Evolutionary conservation across 768 basidiomycete genomes (phyloP).

Genomic region (Lactifluus hygrophoroides): DNA sequence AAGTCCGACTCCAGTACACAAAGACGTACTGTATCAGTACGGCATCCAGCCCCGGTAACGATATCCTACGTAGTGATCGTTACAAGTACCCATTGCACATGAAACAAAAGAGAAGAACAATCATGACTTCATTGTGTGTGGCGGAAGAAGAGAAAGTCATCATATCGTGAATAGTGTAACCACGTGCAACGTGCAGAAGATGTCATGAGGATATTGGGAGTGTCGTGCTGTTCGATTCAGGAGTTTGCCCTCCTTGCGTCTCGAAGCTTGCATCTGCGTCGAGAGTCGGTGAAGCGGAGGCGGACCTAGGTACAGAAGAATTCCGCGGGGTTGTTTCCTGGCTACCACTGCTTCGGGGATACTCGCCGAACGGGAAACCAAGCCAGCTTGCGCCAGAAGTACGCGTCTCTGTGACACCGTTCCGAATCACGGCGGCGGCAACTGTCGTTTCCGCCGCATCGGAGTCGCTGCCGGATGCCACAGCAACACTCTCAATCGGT

Average conservation of each 20-base stretch:
- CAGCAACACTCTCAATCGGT: background rate
- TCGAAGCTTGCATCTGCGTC: conserved; percentile 20
- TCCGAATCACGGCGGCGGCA: background rate
- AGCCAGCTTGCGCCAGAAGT: conserved; percentile 32
- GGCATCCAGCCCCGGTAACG: conserved; percentile 37
- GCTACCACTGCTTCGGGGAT: conserved; percentile 27
- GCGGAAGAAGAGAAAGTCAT: background rate
- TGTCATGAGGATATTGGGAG: conserved; percentile 23
- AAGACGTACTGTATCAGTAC: conserved; percentile 53
- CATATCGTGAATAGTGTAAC: background rate
- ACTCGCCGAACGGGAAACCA: conserved; percentile 33
- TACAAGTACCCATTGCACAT: background rate
- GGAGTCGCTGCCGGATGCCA: background rate
- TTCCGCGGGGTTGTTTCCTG: conserved; percentile 42
- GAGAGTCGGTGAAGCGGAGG: conserved; percentile 20
- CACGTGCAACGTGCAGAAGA: background rate
- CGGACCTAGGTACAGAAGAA: conserved; percentile 30
- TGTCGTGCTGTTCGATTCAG: conserved; percentile 26
- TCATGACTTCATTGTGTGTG: conserved; percentile 1
- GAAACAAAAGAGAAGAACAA: background rate
- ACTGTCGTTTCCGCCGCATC: background rate
- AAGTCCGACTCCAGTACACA: conserved; percentile 60
- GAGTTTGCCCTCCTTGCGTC: conserved; percentile 25
- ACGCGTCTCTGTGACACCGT: conserved; percentile 17
- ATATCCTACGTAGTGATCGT: conserved; percentile 9